Percentiles rank a stretch among this genome's conserved stretches.
These are phyloP conservation scores for Ruellia speciosa DNA, from an alignment of 305 asterid species.

Conservation along the genomic window DNA sequence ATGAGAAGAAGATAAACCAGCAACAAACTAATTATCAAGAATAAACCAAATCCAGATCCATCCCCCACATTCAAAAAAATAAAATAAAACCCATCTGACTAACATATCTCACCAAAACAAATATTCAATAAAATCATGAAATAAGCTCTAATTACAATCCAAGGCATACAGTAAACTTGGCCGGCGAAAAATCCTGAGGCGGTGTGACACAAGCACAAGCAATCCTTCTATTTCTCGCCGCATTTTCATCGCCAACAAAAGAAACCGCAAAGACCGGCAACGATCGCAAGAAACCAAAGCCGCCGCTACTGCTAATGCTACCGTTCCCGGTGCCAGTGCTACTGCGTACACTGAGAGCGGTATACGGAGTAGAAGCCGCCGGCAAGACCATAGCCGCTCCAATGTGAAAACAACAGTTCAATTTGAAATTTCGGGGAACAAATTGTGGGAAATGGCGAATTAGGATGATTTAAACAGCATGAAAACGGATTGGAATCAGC, in stretches of 20 bases:
- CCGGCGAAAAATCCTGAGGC: conserved; percentile 31
- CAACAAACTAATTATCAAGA: neutral
- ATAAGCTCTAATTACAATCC: neutral
- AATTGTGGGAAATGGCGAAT: conserved; percentile 3
- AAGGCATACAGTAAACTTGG: conserved; percentile 27
- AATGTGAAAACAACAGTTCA: neutral
- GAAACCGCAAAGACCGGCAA: conserved; percentile 19
- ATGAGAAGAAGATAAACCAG: neutral
- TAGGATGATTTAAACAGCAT: neutral
- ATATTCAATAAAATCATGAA: neutral
- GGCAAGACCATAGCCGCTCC: conserved; percentile 24
- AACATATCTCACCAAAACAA: neutral
- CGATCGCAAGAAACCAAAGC: conserved; percentile 19
- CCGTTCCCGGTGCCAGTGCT: conserved; percentile 6
- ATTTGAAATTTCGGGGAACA: neutral
- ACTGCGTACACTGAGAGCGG: conserved; percentile 17
- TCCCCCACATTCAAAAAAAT: neutral
- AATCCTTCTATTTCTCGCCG: conserved; percentile 26
- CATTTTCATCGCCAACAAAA: conserved; percentile 19
- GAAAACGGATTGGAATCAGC: conserved; percentile 1
- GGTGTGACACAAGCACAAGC: conserved; percentile 38
- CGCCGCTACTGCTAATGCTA: neutral
- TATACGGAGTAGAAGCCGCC: conserved; percentile 22
- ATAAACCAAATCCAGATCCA: neutral
- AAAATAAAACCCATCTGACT: neutral